Evolutionary conservation across 2,329 filamentous ascomycete genomes (phyloP).

Genomic region (Sporothrix mexicana): DNA sequence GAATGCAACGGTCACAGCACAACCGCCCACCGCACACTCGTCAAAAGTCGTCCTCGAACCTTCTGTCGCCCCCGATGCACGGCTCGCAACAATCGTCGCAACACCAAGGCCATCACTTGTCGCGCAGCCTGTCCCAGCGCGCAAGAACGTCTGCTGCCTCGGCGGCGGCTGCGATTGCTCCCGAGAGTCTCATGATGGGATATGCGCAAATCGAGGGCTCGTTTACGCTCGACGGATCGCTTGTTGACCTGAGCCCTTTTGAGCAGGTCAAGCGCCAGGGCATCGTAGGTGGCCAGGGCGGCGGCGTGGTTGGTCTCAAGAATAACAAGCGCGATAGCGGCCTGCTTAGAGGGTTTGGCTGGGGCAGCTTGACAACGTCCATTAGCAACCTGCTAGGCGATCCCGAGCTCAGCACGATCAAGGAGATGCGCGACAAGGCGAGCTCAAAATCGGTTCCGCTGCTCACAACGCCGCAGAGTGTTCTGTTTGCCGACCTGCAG

Average conservation of each 20-base stretch:
- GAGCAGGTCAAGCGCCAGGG: constrained; percentile 96
- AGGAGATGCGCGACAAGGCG: constrained; percentile 88
- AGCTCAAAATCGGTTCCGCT: constrained; percentile 87
- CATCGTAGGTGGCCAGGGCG: constrained; percentile 84
- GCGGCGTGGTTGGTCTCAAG: constrained; percentile 83
- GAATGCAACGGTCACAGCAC: constrained; percentile 51
- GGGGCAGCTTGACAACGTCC: constrained; percentile 86
- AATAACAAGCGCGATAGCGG: constrained; percentile 75
- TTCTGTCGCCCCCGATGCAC: constrained; percentile 32
- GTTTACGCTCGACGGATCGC: constrained; percentile 87
- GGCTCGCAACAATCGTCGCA: constrained; percentile 23
- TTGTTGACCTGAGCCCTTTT: constrained; percentile 87
- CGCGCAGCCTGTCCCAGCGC: constrained; percentile 50
- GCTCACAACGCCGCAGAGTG: constrained; percentile 92
- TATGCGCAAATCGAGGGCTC: constrained; percentile 93
- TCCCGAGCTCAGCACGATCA: constrained; percentile 88
- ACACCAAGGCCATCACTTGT: constrained; percentile 41
- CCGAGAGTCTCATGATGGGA: constrained; percentile 94
- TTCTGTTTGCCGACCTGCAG: constrained; percentile 91
- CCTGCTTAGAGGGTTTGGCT: constrained; percentile 78
- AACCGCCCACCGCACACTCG: constrained; percentile 52
- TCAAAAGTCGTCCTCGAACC: constrained; percentile 47
- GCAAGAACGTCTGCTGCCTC: constrained; percentile 27
- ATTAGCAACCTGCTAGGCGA: constrained; percentile 85
- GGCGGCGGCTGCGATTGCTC: constrained; percentile 44